Base-by-base conservation (phyloP, 768 basidiomycete genomes). In the Lactarius sp. region DNA sequence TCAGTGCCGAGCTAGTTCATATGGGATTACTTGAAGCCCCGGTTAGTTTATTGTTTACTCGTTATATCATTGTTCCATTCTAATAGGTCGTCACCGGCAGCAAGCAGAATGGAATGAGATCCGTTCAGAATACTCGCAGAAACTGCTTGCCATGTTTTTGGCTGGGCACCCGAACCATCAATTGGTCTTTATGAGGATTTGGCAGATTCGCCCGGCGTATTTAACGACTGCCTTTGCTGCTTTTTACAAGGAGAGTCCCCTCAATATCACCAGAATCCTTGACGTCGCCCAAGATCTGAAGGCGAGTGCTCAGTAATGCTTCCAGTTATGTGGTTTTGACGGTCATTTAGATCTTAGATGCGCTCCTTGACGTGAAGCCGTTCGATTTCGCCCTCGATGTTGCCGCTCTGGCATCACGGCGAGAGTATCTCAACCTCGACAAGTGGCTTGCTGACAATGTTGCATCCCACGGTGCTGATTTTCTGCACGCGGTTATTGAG, bases 231-330 rank as follows among this genome's bases (percentile, higher is more conserved):
- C 93, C 7, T 90, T 98, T 75, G 85, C 88, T 36, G 92, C 94
- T 66, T 95, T 94, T 72, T 97, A 98, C 74, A 83, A 88, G 53
- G 93, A 95, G 70, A 92, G 86, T 66, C 91, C 92, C 46, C 81
- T 94, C 59, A 97, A 98, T 72, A 92, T 98, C 59, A 94, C 93
- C 16, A 82, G 94, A 44, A 94, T 99, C 52, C 78, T 98, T 56
- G 97, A 99, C 71, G 90, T 98, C 33, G 94, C 93, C 10, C 92
- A 94, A 72, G 94, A 98, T 71, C 80, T 98, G 62, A 95, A 96
- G 80, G 94, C 89, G 71, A 68, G 81, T 73, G 14, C 42, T 20
- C 59, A 9, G 51, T 22, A 37, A 41, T 36, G 37, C 44, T 33
- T 12, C 55, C 20, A 36, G 60, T 52, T 39, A 52, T 60, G 27